Evolutionary conservation across 306 rosid species (phyloP).

Genomic region (Pyrus bretschneideri): DNA sequence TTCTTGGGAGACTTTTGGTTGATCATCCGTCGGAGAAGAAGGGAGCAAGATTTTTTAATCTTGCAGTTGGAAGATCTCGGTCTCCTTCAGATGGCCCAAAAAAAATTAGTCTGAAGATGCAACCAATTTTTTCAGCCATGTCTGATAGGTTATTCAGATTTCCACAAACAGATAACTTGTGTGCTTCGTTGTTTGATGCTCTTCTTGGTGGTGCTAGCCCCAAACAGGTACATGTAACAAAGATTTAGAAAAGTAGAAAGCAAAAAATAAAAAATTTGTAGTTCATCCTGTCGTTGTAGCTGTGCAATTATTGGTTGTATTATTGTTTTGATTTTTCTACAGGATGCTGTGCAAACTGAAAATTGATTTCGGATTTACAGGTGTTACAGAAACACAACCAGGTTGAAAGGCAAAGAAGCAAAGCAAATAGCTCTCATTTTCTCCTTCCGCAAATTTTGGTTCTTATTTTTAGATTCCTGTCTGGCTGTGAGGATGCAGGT

Average conservation of each 20-base stretch:
- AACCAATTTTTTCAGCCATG: conserved; percentile 70
- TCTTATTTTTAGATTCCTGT: conserved; percentile 73
- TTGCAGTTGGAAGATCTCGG: conserved; percentile 64
- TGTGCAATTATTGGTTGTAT: neutral
- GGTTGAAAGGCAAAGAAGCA: conserved; percentile 63
- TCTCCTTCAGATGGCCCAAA: conserved; percentile 50
- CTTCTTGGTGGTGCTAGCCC: conserved; percentile 99
- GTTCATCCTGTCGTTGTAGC: neutral
- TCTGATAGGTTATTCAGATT: conserved; percentile 86
- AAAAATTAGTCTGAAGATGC: conserved; percentile 53
- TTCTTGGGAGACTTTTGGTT: conserved; percentile 88
- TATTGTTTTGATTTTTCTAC: neutral
- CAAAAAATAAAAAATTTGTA: neutral
- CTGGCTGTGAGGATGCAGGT: conserved; percentile 61
- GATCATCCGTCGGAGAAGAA: conserved; percentile 89
- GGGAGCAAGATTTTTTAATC: conserved; percentile 81
- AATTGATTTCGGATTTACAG: conserved; percentile 36
- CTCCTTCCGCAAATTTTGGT: conserved; percentile 84
- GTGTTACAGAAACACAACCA: conserved; percentile 81
- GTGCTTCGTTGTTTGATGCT: conserved; percentile 92
- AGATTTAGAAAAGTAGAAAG: neutral
- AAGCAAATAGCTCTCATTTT: conserved; percentile 65
- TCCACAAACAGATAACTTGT: conserved; percentile 77
- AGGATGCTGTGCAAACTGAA: neutral
- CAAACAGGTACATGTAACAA: conserved; percentile 62